phyloP scores from a whole-genome alignment of 441 rosid species.

The Kokia cookei region DNA sequence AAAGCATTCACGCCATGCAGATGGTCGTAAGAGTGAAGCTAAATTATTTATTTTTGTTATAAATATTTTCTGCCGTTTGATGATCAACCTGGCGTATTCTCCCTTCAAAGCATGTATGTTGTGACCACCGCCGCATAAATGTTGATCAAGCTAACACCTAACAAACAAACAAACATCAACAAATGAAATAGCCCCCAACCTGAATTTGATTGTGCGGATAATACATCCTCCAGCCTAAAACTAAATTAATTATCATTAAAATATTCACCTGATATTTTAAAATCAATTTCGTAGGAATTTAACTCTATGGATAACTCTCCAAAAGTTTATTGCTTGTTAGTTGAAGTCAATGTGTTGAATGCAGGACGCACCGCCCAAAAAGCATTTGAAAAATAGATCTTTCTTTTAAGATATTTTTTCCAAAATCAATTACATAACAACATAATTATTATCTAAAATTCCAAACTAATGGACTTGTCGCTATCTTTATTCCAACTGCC shows the following conservation, averaged over 20 bases:
- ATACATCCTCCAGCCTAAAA: neutral
- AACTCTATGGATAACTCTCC: too few species aligned
- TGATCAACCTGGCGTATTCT: too few species aligned
- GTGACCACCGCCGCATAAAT: neutral
- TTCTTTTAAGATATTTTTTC: neutral
- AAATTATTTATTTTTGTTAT: too few species aligned
- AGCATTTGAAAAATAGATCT: neutral
- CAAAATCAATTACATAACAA: neutral
- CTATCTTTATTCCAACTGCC: neutral
- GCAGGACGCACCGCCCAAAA: neutral
- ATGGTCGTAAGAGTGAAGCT: too few species aligned
- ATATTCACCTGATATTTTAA: too few species aligned
- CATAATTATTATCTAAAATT: neutral
- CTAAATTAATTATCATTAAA: too few species aligned
- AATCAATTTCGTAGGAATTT: too few species aligned
- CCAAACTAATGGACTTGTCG: neutral
- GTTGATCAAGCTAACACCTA: neutral
- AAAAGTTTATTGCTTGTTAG: neutral
- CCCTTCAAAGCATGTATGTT: neutral
- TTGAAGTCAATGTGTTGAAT: neutral
- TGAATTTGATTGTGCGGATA: too few species aligned
- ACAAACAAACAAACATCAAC: neutral
- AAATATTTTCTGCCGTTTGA: too few species aligned
- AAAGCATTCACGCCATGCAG: neutral
- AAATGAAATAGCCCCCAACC: neutral